These are phyloP conservation scores for Flaveria bidentis DNA, from an alignment of 129 eudicot genomes.

Conservation along the genomic window DNA sequence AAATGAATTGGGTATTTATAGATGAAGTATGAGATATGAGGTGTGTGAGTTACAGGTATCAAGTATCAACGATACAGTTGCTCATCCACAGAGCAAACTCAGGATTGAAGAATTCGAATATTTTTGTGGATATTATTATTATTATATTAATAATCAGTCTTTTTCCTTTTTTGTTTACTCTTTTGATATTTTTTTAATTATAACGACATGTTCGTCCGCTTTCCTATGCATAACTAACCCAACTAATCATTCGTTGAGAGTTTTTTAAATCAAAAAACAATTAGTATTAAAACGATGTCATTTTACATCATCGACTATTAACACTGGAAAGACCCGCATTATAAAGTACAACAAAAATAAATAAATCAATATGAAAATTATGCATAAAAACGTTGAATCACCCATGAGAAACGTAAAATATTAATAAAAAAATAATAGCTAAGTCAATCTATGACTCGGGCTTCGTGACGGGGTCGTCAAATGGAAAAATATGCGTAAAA, in stretches of 20 bases:
- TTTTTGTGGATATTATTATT: not conserved
- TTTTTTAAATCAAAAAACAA: no score
- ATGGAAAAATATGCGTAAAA: no score
- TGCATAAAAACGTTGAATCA: no score
- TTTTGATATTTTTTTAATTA: not conserved
- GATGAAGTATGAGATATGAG: not conserved
- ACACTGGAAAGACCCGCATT: no score
- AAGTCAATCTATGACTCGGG: no score
- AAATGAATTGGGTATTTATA: constrained; percentile 35
- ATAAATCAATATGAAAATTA: no score
- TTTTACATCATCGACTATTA: no score
- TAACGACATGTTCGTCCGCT: not conserved
- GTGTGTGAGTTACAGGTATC: not conserved
- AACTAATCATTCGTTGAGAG: not conserved
- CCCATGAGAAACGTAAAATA: no score
- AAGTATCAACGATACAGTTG: not conserved
- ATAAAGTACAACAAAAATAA: no score
- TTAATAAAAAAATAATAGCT: no score
- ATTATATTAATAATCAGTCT: not conserved
- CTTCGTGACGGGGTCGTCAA: no score
- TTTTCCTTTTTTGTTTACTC: not conserved
- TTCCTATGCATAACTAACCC: not conserved
- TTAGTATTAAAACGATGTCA: no score
- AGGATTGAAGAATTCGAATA: not conserved
- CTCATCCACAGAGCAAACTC: constrained; percentile 13